Evolutionary conservation across 2,329 filamentous ascomycete genomes (phyloP), one percentile per base, ranked within the genome.

Genomic region (Sarocladium kiliense): DNA sequence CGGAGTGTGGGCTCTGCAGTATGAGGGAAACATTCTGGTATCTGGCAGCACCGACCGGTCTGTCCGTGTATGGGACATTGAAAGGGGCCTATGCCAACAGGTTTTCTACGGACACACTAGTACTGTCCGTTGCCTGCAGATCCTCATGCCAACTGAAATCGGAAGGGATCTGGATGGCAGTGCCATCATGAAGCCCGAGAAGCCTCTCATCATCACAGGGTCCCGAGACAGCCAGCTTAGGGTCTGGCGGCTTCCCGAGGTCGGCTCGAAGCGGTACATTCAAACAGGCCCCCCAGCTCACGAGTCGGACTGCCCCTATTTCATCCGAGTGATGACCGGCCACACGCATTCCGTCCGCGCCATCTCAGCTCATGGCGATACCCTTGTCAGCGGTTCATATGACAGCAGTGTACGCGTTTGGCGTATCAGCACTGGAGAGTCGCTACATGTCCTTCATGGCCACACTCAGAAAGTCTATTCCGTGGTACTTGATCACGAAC

Each of bases 41-140:
- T 99, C 94, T 16, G 94, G 94, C 2, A 97, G 92, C 6, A 99
- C 94, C 0, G 94, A 99, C 71, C 82, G 94, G 47, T 96, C 94
- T 11, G 94, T 99, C n/a, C 86, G 94, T n/a, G 93, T 99, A 0
- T 99, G 94, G 94, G 93, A 99, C 67, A 97, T 99, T 60, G 91
- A 96, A 66, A 88, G 88, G 63, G 94, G 92, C 1, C 82, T 89
- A 45, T 97, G 93, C 70, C 93, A 92, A 11, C 94, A 99, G 67
- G 87, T 96, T 1, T 99, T 99, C 68, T 92, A 97, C 66, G 95
- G 94, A 1, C 94, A 99, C 67, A 99, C 94, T 10, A 97, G 93
- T 41, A 99, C 94, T 14, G 94, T 99, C 3, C 87, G 94, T 60
- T 99, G 94, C 66, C 76, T 99, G 58, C 92, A 97, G 67, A 97